Conservation (phyloP, 306 rosid genomes). For the Medicago lupulina region DNA sequence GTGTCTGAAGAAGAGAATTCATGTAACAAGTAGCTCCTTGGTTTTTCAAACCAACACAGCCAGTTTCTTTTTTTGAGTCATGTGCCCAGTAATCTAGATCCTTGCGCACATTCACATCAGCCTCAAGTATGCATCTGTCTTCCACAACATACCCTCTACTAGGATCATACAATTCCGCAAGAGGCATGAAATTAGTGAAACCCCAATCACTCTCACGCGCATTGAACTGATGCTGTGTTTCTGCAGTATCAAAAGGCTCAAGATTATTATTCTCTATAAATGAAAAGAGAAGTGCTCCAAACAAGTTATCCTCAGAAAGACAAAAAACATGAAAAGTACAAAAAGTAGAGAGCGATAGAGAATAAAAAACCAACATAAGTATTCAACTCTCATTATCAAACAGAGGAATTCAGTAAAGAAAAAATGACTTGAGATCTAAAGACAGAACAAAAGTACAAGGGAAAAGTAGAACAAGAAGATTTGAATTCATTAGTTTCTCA, state of each 20-base stretch:
- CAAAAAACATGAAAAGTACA: neutral
- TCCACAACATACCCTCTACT: conserved; percentile 78
- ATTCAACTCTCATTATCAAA: conserved; percentile 7
- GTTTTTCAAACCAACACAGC: conserved; percentile 92
- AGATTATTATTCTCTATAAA: conserved; percentile 23
- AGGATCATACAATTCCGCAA: conserved; percentile 79
- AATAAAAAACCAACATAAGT: conserved; percentile 14
- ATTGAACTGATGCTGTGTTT: conserved; percentile 88
- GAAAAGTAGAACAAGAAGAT: neutral
- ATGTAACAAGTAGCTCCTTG: conserved; percentile 99
- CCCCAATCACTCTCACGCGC: conserved; percentile 97
- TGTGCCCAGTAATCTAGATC: conserved; percentile 82
- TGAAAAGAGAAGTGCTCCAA: neutral
- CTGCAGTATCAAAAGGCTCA: conserved; percentile 55
- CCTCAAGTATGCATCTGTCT: conserved; percentile 80
- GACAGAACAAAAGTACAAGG: neutral
- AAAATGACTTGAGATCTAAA: neutral
- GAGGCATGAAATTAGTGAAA: conserved; percentile 87
- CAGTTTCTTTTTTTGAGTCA: conserved; percentile 95
- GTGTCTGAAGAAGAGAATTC: conserved; percentile 95
- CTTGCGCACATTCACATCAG: conserved; percentile 87
- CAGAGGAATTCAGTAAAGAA: conserved; percentile 9
- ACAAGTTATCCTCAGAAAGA: neutral
- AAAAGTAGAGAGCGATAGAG: neutral
- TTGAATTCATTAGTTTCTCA: conserved; percentile 16